phyloP scores from a whole-genome alignment of 164 flowering plant genomes.

The Liriodendron chinense region DNA sequence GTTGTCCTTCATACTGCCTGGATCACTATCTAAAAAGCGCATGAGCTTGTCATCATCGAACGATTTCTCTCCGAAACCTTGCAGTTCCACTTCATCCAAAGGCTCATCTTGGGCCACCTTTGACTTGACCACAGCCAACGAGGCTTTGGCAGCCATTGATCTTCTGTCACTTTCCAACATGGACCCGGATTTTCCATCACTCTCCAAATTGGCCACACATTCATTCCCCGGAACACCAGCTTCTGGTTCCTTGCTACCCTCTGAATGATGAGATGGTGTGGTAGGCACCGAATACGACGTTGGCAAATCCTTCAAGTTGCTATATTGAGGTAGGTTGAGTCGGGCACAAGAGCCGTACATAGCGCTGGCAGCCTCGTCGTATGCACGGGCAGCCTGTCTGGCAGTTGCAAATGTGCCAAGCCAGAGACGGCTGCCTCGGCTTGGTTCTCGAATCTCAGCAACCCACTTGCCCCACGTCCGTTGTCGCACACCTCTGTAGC shows the following conservation, averaged over 20 bases:
- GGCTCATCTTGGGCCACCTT: not conserved
- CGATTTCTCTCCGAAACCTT: slow-evolving; percentile 34
- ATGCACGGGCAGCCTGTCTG: slow-evolving; percentile 49
- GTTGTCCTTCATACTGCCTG: not conserved
- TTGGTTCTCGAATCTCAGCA: slow-evolving; percentile 34
- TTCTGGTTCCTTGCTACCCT: too few relatives aligned
- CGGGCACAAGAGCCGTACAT: slow-evolving; percentile 53
- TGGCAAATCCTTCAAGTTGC: not conserved
- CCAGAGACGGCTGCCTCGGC: slow-evolving; percentile 28
- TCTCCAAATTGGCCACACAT: slow-evolving; percentile 7
- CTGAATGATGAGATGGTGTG: too few relatives aligned
- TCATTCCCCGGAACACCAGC: too few relatives aligned
- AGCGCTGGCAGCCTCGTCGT: slow-evolving; percentile 56
- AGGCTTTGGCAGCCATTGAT: not conserved
- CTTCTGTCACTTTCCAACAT: slow-evolving; percentile 3
- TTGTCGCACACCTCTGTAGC: slow-evolving; percentile 35
- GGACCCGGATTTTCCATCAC: slow-evolving; percentile 3
- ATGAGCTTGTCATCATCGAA: slow-evolving; percentile 51
- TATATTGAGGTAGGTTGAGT: slow-evolving; percentile 33
- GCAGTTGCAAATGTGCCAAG: slow-evolving; percentile 52
- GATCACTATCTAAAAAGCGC: slow-evolving; percentile 13
- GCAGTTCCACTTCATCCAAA: not conserved
- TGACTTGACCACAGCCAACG: not conserved
- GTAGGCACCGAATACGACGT: not conserved
- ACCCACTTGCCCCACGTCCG: slow-evolving; percentile 41